Base-by-base conservation (phyloP, 2,329 filamentous ascomycete species). In the Aspergillus neoniger region DNA sequence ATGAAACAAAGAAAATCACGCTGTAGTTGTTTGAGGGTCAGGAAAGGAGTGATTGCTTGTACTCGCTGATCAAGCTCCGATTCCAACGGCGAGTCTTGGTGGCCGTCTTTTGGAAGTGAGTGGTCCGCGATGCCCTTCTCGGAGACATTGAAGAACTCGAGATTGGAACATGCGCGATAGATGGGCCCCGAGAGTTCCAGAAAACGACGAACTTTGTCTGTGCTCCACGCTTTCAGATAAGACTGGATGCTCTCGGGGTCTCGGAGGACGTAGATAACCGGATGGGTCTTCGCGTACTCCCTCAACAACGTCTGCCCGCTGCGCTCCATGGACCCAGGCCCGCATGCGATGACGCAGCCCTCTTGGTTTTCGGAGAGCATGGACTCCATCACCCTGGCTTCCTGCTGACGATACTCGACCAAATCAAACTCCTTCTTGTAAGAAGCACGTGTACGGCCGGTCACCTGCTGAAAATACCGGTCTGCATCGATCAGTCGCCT, bases 101-200 rank as follows among this genome's bases (percentile, higher is more conserved):
- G 65, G 15, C 55, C 60, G n/a, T 69, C 66, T 49, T 71, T 67
- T 54, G 36, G 43, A 4, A 48, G n/a, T 2, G 54, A 43, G 8
- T 60, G 70, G 47, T 76, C 70, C 5, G 71, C 71, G 17, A 65
- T 58, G 58, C 30, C 69, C 48, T 76, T 79, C 69, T 91, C 88
- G 2, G 88, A 88, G 15, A 90, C 79, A 66, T 92, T 92, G 78
- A 87, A 91, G 72, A 91, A 93, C 69, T 92, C 90, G 63, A 89
- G 84, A 66, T 91, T 92, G 10, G 88, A 88, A 70, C 87, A 91
- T 1, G 81, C 81, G 52, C 88, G 81, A 66, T 90, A 86, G 15
- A 89, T 82, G 2, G 73, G 74, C 7, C 74, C 75, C 0, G 74
- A 75, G 9, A 76, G 58, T n/a, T 82, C 80, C 25, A 91, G 74